Evolutionary conservation across 169 alveolate genomes (phyloP), one percentile per base, ranked within the genome.

Genomic region (Eimeria necatrix): DNA sequence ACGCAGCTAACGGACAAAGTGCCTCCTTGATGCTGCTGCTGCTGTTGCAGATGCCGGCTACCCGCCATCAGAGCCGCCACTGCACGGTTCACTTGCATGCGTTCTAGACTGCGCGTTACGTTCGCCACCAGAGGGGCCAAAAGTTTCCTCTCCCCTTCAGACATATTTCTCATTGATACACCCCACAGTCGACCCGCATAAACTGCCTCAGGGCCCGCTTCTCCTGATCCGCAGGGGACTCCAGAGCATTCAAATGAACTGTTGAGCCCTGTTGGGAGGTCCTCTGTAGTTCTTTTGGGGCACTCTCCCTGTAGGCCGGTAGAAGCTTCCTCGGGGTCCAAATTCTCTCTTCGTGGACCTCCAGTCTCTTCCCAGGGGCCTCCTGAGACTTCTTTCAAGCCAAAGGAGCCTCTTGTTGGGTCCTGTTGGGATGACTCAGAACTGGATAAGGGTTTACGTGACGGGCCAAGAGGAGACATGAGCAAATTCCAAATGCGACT

Each of bases 1-100:
- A 96, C 97, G 18, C 87, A 4, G 51, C 64, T 6, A 2, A 90
- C 94, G 9, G 94, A 90, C 32, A 90, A 18, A 16, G 88, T 81
- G 24, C 91, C 95, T 74, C 95, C 68, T 4, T 94, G 96, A 49
- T 96, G 26, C 71, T 59, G 84, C 48, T 93, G 86, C 97, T 96
- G 96, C 56, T 41, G 86, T 61, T 91, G 81, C 76, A 95, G 89
- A 52, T 85, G 93, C 64, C 95, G 92, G 48, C 49, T 80, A 59
- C 88, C 89, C 78, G 71, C 94, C 97, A 97, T 97, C 49, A 95
- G 94, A 49, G 97, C 96, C 16, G 98, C 96, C 16, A 97, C 96
- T 22, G 97, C 97, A 53, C 96, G 96, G 85, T 98, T 97, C 48
- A 98, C 84, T 61, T 95, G 83, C 94, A 94, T 73, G 46, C 94